Evolutionary conservation across 1,284 basidiomycete species (phyloP), one percentile per base, ranked within the genome.

Genomic region (Cystobasidiaceae sp.): DNA sequence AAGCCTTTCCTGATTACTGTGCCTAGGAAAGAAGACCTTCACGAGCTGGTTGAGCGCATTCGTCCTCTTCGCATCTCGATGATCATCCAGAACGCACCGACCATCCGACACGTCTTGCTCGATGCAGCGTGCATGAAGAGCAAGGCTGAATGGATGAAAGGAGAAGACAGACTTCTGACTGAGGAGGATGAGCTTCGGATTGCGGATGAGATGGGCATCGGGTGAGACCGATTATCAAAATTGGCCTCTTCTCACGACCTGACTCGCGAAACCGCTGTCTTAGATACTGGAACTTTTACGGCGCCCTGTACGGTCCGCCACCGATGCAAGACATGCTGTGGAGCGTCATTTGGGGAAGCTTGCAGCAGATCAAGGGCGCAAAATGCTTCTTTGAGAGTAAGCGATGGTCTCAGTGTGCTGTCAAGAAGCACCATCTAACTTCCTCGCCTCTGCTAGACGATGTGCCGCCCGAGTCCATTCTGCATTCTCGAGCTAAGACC

Each of bases 1-100:
- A 44, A 67, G 30, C 71, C 71, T 19, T 73, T 71, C 67, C 60
- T 70, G 25, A 65, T 71, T 52, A 71, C 71, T 11, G 60, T 73
- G 45, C 58, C 44, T 33, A 37, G 55, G 59, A 51, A 67, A 32
- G 68, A 71, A 5, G 67, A 73, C 33, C 63, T 73, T 39, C 19
- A 60, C 9, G 51, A 41, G 8, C 49, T 67, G 0, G 54, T 72
- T 23, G 59, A 71, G 28, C 17, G 25, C 19, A 46, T 73, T 13
- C 57, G 69, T 9, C 71, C 52, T 8, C 52, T 73, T 21, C 70
- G 68, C 37, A 55, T 49, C 7, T 37, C 37, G 1, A 70, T 71
- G 44, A 23, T 63, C 4, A 71, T 70, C 28, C 70, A 68, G n/a
- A 71, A 70, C 46, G 44, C 50, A 19, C 70, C 64, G 19, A 66